phyloP scores from a whole-genome alignment of 78 protist genomes.

The Dictyostelium citrinum region DNA sequence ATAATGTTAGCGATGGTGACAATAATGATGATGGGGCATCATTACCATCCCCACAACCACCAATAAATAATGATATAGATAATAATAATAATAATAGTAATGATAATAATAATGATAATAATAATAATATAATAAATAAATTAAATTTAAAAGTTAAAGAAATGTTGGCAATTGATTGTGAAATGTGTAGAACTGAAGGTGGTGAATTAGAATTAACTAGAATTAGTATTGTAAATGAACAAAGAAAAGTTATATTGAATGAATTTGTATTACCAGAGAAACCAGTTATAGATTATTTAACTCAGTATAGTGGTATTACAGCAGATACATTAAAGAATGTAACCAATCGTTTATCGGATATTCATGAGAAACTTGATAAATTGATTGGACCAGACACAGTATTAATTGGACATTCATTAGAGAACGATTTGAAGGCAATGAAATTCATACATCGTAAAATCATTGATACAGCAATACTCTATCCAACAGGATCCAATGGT shows the following conservation, averaged over 20 bases:
- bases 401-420: conserved; percentile 93
- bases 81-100: neutral
- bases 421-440: conserved; percentile 89
- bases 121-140: neutral
- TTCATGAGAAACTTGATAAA: conserved; percentile 32
- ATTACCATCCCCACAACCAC: neutral
- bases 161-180: conserved; percentile 88
- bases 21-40: neutral
- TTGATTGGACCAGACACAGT: conserved; percentile 61
- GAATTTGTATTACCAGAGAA: conserved; percentile 78
- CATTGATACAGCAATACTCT: conserved; percentile 87
- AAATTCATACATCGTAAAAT: conserved; percentile 74
- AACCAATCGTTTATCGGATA: conserved; percentile 66
- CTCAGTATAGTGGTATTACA: conserved; percentile 90
- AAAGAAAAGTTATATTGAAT: conserved; percentile 55
- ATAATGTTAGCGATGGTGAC: neutral
- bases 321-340: conserved; percentile 61
- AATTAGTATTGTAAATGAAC: conserved; percentile 85
- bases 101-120: neutral
- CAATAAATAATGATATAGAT: neutral
- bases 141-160: neutral
- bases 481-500: conserved; percentile 48
- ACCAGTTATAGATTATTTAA: conserved; percentile 84
- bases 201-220: conserved; percentile 88
- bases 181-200: conserved; percentile 83